phyloP scores from a whole-genome alignment of 2,329 filamentous ascomycete genomes.

The Curvularia eragrostidis region DNA sequence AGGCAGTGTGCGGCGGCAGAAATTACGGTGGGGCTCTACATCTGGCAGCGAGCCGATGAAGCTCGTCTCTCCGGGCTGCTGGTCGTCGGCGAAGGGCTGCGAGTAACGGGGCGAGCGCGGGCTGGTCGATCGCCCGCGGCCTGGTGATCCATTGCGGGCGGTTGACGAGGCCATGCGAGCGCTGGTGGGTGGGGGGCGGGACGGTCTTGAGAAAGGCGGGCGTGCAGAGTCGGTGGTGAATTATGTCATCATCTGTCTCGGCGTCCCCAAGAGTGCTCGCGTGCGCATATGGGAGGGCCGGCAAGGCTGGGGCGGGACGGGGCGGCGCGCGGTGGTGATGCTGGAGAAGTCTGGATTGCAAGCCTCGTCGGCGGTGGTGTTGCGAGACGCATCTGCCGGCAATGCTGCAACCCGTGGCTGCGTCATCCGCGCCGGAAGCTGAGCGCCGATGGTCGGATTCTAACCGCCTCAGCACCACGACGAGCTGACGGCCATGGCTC shows the following conservation, averaged over 20 bases:
- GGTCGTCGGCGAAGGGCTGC: constrained; percentile 32
- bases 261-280: constrained; percentile 2
- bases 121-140: constrained; percentile 35
- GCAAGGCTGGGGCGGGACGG: constrained; percentile 7
- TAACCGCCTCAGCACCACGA: background rate
- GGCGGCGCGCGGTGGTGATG: constrained; percentile 4
- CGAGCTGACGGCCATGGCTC: constrained; percentile 11
- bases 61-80: constrained; percentile 43
- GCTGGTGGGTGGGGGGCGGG: constrained; percentile 11
- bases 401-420: constrained; percentile 11
- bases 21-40: constrained; percentile 25
- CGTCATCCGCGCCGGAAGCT: constrained; percentile 30
- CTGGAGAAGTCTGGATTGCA: background rate
- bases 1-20: constrained; percentile 1
- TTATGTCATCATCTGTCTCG: constrained; percentile 20
- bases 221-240: background rate
- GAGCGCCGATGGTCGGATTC: constrained; percentile 21
- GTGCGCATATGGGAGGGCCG: constrained; percentile 1
- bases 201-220: constrained; percentile 3
- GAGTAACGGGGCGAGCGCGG: constrained; percentile 27
- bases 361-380: constrained; percentile 14
- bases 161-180: constrained; percentile 40
- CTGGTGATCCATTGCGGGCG: constrained; percentile 40
- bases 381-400: background rate
- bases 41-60: constrained; percentile 44